Evolutionary conservation across 108 stramenopile genomes (phyloP), one percentile per base, ranked within the genome.

Genomic region (Schizochytrium sp.): DNA sequence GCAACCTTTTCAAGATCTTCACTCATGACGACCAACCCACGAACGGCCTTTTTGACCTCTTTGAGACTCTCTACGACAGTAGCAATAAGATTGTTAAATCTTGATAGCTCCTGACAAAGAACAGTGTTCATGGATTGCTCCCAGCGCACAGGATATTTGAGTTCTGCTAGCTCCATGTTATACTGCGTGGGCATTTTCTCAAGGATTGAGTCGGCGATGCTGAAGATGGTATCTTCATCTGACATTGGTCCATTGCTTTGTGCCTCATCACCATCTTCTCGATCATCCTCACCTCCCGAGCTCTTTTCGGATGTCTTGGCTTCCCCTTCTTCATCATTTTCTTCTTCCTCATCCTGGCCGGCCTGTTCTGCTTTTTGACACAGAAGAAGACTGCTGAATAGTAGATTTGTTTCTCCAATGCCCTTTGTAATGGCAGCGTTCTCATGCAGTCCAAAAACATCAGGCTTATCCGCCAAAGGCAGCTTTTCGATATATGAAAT

Each of bases 101-200:
- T 91, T 38, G 64, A 72, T 15, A 94, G 91, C 91, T 95, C 94
- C 91, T 95, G 93, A 72, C 91, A 91, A 41, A 95, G 93, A 38
- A 95, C 94, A 7, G 94, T 95, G 93, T 95, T 95, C 94, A 95
- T 94, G 61, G 89, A 90, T 72, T 95, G 91, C 57, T 91, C 89
- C 94, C 94, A 93, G 3, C 56, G 56, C 4, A 94, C 93, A 2
- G 94, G 94, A 72, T 94, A 95, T 72, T 93, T 91, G 19, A 93
- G 64, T 56, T 92, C 92, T 10, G 93, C 93, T 3, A 56, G 89
- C 87, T 94, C 94, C 92, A 94, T 88, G 91, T 94, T 93, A 61
- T 89, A 94, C 49, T 72, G 72, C 45, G 57, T 90, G 10, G 93
- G 94, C 10, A 94, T 55, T 92, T 94, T 90, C 28, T 7, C 50